phyloP scores from a whole-genome alignment of 495 filamentous ascomycete species.

The Coniosporium apollinis region DNA sequence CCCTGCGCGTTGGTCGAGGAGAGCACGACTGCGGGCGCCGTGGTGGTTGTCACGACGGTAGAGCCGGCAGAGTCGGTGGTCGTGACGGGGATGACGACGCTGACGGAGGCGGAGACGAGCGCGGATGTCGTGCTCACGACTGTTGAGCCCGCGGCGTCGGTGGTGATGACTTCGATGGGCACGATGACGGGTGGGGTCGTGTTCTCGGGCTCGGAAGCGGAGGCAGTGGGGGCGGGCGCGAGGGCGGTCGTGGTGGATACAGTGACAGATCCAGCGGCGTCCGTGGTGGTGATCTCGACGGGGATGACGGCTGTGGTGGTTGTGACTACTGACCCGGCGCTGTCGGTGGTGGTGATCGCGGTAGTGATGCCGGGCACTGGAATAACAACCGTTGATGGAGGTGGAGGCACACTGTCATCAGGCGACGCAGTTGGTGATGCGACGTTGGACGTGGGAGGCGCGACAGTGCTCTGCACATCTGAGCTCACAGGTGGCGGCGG shows the following conservation, averaged over 20 bases:
- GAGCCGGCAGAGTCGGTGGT: conserved; percentile 19
- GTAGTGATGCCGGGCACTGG: neutral
- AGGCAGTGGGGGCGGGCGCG: neutral
- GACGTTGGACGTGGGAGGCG: neutral
- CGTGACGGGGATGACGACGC: conserved; percentile 16
- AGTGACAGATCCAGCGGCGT: conserved; percentile 32
- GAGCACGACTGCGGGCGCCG: conserved; percentile 14
- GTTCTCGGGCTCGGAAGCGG: conserved; percentile 9
- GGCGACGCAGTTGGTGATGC: too few relatives aligned
- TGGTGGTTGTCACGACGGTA: conserved; percentile 14
- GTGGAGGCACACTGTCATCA: too few relatives aligned
- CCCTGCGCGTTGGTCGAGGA: conserved; percentile 12
- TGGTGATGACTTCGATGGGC: conserved; percentile 5
- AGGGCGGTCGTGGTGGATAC: conserved; percentile 37
- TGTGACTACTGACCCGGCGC: too few relatives aligned
- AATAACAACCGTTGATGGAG: neutral
- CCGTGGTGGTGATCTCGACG: conserved; percentile 6
- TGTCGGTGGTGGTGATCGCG: neutral
- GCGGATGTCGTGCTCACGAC: conserved; percentile 11
- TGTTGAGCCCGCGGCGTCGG: conserved; percentile 8
- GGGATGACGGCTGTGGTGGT: conserved; percentile 2
- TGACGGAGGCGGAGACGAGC: conserved; percentile 8
- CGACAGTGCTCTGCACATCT: too few relatives aligned
- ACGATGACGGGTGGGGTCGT: conserved; percentile 12
- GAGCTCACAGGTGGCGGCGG: too few relatives aligned